phyloP scores from a whole-genome alignment of 495 filamentous ascomycete species.

The Neurospora sp. region DNA sequence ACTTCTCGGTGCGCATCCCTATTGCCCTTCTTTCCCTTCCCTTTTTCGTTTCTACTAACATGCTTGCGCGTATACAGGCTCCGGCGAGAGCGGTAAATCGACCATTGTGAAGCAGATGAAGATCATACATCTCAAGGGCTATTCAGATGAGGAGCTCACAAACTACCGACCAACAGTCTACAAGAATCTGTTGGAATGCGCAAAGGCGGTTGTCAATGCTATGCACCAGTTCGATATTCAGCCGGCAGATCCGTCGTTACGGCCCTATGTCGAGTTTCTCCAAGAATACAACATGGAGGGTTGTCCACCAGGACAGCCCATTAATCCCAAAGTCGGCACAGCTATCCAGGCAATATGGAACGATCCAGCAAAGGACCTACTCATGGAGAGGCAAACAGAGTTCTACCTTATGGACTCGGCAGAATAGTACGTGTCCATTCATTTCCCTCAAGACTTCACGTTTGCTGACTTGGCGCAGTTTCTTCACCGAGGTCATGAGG shows the following conservation, averaged over 20 bases:
- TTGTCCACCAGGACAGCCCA: constrained; percentile 62
- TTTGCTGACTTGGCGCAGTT: constrained; percentile 42
- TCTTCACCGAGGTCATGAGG: constrained; percentile 84
- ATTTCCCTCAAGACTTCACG: background rate
- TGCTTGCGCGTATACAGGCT: constrained; percentile 47
- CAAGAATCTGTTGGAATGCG: constrained; percentile 95
- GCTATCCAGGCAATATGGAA: constrained; percentile 85
- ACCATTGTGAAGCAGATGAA: constrained; percentile 99
- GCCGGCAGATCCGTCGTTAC: constrained; percentile 57
- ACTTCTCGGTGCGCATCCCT: constrained; percentile 62
- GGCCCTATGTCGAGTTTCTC: constrained; percentile 66
- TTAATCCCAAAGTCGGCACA: constrained; percentile 68
- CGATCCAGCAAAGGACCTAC: constrained; percentile 69
- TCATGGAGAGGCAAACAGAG: constrained; percentile 91
- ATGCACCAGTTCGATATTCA: constrained; percentile 83
- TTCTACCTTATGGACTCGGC: constrained; percentile 99
- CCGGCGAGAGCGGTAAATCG: constrained; percentile 96
- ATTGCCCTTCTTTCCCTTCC: constrained; percentile 5
- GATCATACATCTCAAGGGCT: constrained; percentile 97
- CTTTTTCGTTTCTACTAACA: background rate
- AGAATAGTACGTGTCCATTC: constrained; percentile 65
- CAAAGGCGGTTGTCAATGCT: constrained; percentile 79
- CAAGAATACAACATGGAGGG: constrained; percentile 82
- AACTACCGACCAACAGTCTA: constrained; percentile 93
- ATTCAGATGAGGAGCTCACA: constrained; percentile 80